Percentiles rank a stretch among this genome's conserved stretches.
Conservation (phyloP, 2,329 filamentous ascomycete species). For the Colletotrichum gigasporum region DNA sequence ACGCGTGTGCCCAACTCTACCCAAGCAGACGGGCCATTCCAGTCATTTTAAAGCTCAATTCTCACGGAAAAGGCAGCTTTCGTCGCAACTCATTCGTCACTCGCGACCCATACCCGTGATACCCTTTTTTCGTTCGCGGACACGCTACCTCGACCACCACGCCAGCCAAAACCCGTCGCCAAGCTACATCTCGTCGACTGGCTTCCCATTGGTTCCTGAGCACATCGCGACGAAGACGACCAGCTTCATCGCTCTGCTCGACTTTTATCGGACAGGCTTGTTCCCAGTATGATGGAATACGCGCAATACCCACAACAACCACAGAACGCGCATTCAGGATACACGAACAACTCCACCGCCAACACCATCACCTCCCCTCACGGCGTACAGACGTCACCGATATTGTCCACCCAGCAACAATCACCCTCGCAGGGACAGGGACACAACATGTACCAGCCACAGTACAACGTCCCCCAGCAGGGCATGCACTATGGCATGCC, state of each 20-base stretch:
- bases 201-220: conserved; percentile 21
- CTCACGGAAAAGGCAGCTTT: conserved; percentile 37
- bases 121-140: conserved; percentile 7
- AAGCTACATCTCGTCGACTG: neutral
- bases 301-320: conserved; percentile 76
- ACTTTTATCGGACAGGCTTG: conserved; percentile 13
- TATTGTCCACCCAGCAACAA: conserved; percentile 81
- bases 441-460: conserved; percentile 83
- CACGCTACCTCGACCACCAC: conserved; percentile 13
- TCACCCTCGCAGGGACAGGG: conserved; percentile 66
- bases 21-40: conserved; percentile 44
- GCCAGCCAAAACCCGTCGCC: conserved; percentile 2
- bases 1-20: conserved; percentile 57
- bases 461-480: conserved; percentile 77
- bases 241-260: conserved; percentile 27
- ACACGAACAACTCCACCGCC: conserved; percentile 64
- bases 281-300: conserved; percentile 74
- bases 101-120: conserved; percentile 29
- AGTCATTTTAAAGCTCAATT: conserved; percentile 42
- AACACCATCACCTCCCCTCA: conserved; percentile 78
- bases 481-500: conserved; percentile 87
- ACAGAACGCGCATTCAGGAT: conserved; percentile 72
- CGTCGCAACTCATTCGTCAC: conserved; percentile 32
- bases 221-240: conserved; percentile 41
- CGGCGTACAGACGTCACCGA: conserved; percentile 79